Base-by-base conservation (phyloP, 2,329 filamentous ascomycete species). In the Alternaria conjuncta region DNA sequence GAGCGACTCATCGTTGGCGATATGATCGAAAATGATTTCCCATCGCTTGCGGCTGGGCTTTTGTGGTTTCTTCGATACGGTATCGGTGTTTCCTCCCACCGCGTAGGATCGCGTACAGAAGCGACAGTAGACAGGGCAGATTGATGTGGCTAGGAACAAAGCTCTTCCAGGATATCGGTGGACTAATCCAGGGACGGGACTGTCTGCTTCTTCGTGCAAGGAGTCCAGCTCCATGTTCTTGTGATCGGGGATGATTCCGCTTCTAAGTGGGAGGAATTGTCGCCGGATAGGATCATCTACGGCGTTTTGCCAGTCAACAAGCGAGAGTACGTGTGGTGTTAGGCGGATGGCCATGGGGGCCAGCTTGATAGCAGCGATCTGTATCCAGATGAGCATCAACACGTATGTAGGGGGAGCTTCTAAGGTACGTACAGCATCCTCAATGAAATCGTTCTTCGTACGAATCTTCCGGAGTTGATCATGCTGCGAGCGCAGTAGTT, bases 121-220 rank as follows among this genome's bases (percentile, higher is more conserved):
- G 55, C 83, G 81, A 76, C 88, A 90, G 73, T 89, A 89, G 0
- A 88, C 86, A 0, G 88, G 88, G 68, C 88, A 90, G 15, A 88
- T 84, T 3, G 86, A 87, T 0, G 84, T 85, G 12, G 86, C 87
- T 60, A 90, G 78, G 58, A 90, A 89, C 6, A 90, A 75, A 3
- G 85, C 88, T 74, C 88, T 89, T 63, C 89, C 87, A 0, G 84
- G 84, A 72, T 91, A 90, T n/a, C 88, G 83, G 73, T 90, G 88
- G 3, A 90, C 86, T 3, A 90, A 75, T 0, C 86, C 87, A 15
- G 82, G 79, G 3, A 89, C 86, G 0, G 86, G 86, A 7, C 84
- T 86, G 67, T 90, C 87, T 4, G 79, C 77, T 26, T 80, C 79
- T 78, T 90, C 88, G 47, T 86, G 80, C n/a, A 90, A 77, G 1